These are phyloP conservation scores for Cerioporus squamosus DNA, from an alignment of 1,284 basidiomycete species.

Conservation along the genomic window DNA sequence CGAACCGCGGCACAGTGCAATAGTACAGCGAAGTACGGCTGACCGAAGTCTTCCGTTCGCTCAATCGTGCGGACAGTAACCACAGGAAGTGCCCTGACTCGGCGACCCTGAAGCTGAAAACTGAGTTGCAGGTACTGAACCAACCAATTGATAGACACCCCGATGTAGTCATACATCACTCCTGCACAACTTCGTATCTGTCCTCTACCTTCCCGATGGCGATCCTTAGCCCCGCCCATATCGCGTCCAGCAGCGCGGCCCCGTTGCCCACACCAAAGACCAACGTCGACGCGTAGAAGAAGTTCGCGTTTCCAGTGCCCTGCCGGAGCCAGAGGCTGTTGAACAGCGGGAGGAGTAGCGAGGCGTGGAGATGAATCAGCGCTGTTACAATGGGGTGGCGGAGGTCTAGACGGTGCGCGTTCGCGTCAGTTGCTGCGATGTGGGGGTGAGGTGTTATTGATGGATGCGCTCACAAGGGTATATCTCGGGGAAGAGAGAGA, in stretches of 20 bases:
- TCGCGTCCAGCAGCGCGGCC: conserved; percentile 79
- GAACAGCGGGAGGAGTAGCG: conserved; percentile 89
- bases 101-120: neutral
- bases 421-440: neutral
- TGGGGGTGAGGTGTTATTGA: neutral
- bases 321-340: conserved; percentile 91
- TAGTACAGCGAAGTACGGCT: too few relatives aligned
- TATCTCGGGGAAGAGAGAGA: conserved; percentile 84
- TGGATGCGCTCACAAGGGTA: conserved; percentile 68
- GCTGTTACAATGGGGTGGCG: conserved; percentile 87
- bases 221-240: conserved; percentile 78
- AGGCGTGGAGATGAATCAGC: conserved; percentile 84
- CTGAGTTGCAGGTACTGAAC: too few relatives aligned
- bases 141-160: neutral
- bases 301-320: conserved; percentile 97
- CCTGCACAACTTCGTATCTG: conserved; percentile 60
- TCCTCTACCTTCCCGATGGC: conserved; percentile 63
- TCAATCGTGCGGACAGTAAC: too few relatives aligned
- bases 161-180: conserved; percentile 37
- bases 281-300: conserved; percentile 95
- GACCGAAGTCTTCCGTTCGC: too few relatives aligned
- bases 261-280: conserved; percentile 92
- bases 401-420: conserved; percentile 63
- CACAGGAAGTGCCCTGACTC: too few relatives aligned
- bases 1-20: too few relatives aligned